Conservation (phyloP, 2,329 filamentous ascomycete species). For the Tolypocladium guangdongense region DNA sequence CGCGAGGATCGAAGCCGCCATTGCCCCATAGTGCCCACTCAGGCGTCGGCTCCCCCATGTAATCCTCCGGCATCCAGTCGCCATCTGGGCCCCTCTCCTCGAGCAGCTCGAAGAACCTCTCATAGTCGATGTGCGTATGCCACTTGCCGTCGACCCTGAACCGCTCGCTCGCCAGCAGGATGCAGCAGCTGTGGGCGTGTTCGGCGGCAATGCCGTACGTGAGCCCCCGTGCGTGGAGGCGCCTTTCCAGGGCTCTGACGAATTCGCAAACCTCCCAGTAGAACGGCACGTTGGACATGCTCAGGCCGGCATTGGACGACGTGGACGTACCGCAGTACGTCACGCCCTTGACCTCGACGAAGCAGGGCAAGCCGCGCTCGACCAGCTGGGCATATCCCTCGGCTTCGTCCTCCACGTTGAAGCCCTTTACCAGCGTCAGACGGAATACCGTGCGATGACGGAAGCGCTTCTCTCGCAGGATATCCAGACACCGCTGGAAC, state of each 20-base stretch:
- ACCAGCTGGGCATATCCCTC: conserved; percentile 84
- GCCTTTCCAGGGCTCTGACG: conserved; percentile 61
- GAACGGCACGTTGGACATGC: conserved; percentile 96
- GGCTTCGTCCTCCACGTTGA: conserved; percentile 92
- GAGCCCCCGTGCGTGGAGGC: conserved; percentile 59
- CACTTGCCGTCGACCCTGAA: conserved; percentile 71
- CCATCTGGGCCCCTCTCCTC: conserved; percentile 55
- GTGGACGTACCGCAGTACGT: conserved; percentile 92
- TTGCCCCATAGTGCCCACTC: conserved; percentile 95
- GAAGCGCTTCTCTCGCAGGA: conserved; percentile 72
- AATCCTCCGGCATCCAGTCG: conserved; percentile 79
- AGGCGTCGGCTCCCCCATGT: conserved; percentile 73
- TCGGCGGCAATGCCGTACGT: conserved; percentile 88
- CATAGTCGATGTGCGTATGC: conserved; percentile 88
- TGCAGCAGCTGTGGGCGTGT: conserved; percentile 90
- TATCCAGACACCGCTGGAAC: conserved; percentile 83
- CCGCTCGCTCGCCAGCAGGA: conserved; percentile 70
- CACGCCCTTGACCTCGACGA: conserved; percentile 92
- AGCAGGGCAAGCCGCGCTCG: conserved; percentile 75
- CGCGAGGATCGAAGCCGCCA: conserved; percentile 85
- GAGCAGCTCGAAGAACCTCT: conserved; percentile 74
- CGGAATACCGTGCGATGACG: conserved; percentile 89
- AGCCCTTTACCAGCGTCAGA: conserved; percentile 90
- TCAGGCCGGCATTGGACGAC: conserved; percentile 72
- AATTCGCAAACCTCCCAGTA: conserved; percentile 85